phyloP scores from a whole-genome alignment of 1,139 yeast genomes.

The Pichia sp. region DNA sequence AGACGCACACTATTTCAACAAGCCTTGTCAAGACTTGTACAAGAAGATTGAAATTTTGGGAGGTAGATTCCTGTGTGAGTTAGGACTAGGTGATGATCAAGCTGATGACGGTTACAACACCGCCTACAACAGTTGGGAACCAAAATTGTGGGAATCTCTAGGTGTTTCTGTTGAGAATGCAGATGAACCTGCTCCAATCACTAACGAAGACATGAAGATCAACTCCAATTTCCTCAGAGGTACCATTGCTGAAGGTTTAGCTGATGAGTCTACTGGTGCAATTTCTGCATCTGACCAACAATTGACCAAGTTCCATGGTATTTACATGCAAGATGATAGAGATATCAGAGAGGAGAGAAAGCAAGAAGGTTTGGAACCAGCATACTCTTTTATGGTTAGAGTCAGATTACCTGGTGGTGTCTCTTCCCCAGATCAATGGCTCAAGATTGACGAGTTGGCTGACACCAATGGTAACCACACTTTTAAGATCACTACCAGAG shows the following conservation, averaged over 20 bases:
- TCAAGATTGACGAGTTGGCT: slow-evolving; percentile 77
- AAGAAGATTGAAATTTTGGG: slow-evolving; percentile 66
- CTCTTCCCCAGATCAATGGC: slow-evolving; percentile 85
- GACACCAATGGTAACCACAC: slow-evolving; percentile 89
- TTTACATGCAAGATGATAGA: slow-evolving; percentile 98
- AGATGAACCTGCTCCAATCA: slow-evolving; percentile 93
- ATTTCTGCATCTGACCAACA: slow-evolving; percentile 92
- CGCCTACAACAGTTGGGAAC: slow-evolving; percentile 85
- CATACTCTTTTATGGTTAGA: slow-evolving; percentile 94
- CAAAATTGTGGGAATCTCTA: slow-evolving; percentile 77
- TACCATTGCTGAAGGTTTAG: slow-evolving; percentile 82
- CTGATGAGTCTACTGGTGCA: slow-evolving; percentile 84
- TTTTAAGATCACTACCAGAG: slow-evolving; percentile 91
- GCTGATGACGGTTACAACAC: slow-evolving; percentile 94
- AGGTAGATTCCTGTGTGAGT: slow-evolving; percentile 64
- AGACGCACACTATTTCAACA: slow-evolving; percentile 89
- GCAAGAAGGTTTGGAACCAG: slow-evolving; percentile 90
- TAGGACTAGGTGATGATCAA: slow-evolving; percentile 94
- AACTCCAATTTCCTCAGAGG: slow-evolving; percentile 87
- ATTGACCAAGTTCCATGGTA: slow-evolving; percentile 95
- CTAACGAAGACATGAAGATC: slow-evolving; percentile 93
- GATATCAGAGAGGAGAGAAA: slow-evolving; percentile 92
- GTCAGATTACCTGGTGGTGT: slow-evolving; percentile 93
- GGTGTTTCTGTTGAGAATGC: slow-evolving; percentile 81
- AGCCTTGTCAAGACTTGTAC: slow-evolving; percentile 76